phyloP scores from a whole-genome alignment of 352 stramenopile species.

The Phytophthora aleatoria region DNA sequence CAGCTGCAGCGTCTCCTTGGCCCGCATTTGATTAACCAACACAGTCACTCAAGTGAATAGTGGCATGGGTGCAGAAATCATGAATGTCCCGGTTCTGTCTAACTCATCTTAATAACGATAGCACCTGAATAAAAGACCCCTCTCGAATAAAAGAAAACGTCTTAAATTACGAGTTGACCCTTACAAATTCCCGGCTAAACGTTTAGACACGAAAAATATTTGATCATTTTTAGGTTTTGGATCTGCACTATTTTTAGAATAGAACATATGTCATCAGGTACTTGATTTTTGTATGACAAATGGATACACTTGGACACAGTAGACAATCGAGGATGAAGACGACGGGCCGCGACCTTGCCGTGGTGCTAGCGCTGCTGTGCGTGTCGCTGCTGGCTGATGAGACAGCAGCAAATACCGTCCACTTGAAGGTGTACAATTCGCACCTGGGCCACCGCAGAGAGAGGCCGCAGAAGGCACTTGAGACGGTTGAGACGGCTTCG shows the following conservation, averaged over 20 bases:
- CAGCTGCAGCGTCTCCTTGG: conserved; percentile 70
- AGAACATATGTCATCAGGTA: neutral
- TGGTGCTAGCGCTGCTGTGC: neutral
- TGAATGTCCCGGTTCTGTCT: neutral
- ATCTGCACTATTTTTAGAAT: no score
- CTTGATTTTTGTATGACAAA: conserved; percentile 2
- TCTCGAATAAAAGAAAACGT: neutral
- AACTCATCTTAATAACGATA: neutral
- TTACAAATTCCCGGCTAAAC: no score
- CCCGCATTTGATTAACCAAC: conserved; percentile 18
- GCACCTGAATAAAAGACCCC: no score
- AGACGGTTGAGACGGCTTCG: neutral
- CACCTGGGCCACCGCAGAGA: neutral
- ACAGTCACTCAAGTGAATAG: conserved; percentile 8
- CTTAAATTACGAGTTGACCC: neutral
- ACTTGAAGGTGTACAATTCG: conserved; percentile 14
- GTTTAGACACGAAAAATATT: no score
- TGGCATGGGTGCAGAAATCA: neutral
- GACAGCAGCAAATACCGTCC: neutral
- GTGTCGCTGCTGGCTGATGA: neutral
- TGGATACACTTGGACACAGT: conserved; percentile 6
- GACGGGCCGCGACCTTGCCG: neutral
- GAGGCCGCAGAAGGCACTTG: neutral
- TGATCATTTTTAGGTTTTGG: no score
- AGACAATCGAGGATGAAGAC: neutral